Base-by-base conservation (phyloP, 768 basidiomycete species). In the Agaricus sinodeliciosus region DNA sequence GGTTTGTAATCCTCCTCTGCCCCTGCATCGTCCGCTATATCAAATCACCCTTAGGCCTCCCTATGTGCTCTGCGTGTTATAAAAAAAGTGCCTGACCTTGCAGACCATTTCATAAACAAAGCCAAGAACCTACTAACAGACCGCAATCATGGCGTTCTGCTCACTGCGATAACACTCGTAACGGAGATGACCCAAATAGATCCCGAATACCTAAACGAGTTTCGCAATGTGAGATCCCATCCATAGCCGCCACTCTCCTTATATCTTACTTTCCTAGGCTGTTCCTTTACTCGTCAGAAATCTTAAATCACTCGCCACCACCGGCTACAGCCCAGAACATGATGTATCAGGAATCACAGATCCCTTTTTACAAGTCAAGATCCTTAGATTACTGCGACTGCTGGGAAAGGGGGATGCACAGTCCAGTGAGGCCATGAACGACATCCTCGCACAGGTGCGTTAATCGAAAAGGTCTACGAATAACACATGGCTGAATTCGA, bases 281-380 rank as follows among this genome's bases (percentile, higher is more conserved):
- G 94, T 97, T 2, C 90, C 93, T 1, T 72, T 94, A 9, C 86
- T 99, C 22, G 95, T 98, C 49, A 86, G 93, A 57, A 93, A 96
- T 62, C 77, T 99, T 59, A 98, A 98, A 66, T 88, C 92, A 1
- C 73, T 98, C 54, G 91, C 90, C 39, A 94, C 95, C 0, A 96
- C 94, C 3, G 95, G 95, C 8, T 97, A 96, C 69, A 95, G 92
- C 60, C 94, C 96, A 19, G 96, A 98, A 66, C 96, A 98, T 63
- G 96, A 99, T 60, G 96, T 99, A 9, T 92, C 93, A n/a, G 96
- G 96, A 35, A 96, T 99, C 68, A 97, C 96, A 13, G 94, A 95
- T 68, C 93, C 93, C 6, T 94, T 94, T 76, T 73, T 94, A 6
- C 93, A 95, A 67, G 84, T 94, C 60, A 99, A 98, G 69, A 84